A percentile compares a stretch with the other conserved stretches of the same genome.
phyloP scores from a whole-genome alignment of 352 stramenopile species.

The Blastocystis sp. region DNA sequence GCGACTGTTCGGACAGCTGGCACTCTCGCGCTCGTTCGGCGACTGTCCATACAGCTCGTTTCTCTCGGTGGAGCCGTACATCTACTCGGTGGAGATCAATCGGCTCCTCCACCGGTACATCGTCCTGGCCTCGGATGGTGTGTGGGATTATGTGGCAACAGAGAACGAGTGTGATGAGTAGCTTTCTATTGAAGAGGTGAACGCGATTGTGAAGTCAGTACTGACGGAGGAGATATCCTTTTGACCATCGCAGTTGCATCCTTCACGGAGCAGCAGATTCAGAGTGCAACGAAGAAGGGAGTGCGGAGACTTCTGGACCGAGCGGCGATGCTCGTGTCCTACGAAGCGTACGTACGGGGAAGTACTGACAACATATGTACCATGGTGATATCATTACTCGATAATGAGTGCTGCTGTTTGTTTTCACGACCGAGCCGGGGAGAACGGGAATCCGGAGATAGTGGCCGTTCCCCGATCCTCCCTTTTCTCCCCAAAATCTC shows the following conservation, averaged over 20 bases:
- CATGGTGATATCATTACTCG: constrained; percentile 60
- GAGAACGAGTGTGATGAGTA: background rate
- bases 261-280: background rate
- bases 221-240: constrained; percentile 44
- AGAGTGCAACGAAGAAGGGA: background rate
- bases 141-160: constrained; percentile 43
- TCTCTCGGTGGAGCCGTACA: constrained; percentile 42
- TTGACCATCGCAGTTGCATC: background rate
- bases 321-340: constrained; percentile 31
- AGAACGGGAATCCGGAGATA: constrained; percentile 32
- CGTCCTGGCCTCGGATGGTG: constrained; percentile 41
- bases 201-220: constrained; percentile 10
- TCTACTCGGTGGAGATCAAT: constrained; percentile 36
- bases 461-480: constrained; percentile 7
- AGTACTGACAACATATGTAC: constrained; percentile 64
- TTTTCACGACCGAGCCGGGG: background rate
- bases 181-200: constrained; percentile 45
- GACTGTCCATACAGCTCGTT: constrained; percentile 55
- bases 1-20: constrained; percentile 37
- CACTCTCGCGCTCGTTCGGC: constrained; percentile 49
- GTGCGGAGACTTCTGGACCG: constrained; percentile 13
- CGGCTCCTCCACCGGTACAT: constrained; percentile 12
- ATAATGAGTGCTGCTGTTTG: constrained; percentile 32
- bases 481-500: background rate
- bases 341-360: constrained; percentile 56